Evolutionary conservation across 108 stramenopile species (phyloP).

Genomic region (Pseudonitzschia delicatissima): DNA sequence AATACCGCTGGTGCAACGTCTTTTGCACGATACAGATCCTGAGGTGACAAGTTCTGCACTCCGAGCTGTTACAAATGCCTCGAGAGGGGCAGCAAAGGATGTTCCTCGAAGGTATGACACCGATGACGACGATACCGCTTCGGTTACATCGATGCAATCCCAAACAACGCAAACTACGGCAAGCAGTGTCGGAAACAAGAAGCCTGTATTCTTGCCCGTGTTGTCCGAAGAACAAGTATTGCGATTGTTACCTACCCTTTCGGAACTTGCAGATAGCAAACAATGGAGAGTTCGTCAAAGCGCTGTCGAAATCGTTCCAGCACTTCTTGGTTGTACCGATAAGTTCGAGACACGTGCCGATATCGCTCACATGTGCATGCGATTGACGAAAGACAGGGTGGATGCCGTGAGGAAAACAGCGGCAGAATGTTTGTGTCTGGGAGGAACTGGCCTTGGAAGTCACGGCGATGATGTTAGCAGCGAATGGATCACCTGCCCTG

Average conservation of each 20-base stretch:
- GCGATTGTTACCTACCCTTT: slow-evolving; percentile 77
- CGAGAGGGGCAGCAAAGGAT: slow-evolving; percentile 54
- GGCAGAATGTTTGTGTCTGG: slow-evolving; percentile 81
- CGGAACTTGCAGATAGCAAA: slow-evolving; percentile 75
- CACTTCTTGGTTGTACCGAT: slow-evolving; percentile 80
- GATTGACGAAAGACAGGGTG: slow-evolving; percentile 75
- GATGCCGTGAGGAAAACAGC: slow-evolving; percentile 83
- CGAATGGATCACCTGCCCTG: slow-evolving; percentile 79
- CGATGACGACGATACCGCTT: slow-evolving; percentile 58
- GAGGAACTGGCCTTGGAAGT: slow-evolving; percentile 78
- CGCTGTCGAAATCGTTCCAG: slow-evolving; percentile 91
- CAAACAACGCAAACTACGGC: no score
- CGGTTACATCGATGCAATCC: slow-evolving; percentile 61
- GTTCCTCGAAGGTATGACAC: slow-evolving; percentile 38
- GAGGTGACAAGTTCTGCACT: slow-evolving; percentile 85
- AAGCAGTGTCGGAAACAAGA: slow-evolving; percentile 49
- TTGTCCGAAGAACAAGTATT: slow-evolving; percentile 82
- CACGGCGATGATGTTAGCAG: slow-evolving; percentile 74
- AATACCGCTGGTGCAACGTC: slow-evolving; percentile 80
- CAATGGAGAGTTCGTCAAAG: slow-evolving; percentile 89
- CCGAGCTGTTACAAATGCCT: slow-evolving; percentile 89
- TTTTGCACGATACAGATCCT: slow-evolving; percentile 84
- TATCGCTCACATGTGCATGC: slow-evolving; percentile 74
- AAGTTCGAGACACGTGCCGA: slow-evolving; percentile 76
- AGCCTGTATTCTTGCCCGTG: slow-evolving; percentile 83